Base-by-base conservation (phyloP, 2,329 filamentous ascomycete species). In the Neonectria ditissima region DNA sequence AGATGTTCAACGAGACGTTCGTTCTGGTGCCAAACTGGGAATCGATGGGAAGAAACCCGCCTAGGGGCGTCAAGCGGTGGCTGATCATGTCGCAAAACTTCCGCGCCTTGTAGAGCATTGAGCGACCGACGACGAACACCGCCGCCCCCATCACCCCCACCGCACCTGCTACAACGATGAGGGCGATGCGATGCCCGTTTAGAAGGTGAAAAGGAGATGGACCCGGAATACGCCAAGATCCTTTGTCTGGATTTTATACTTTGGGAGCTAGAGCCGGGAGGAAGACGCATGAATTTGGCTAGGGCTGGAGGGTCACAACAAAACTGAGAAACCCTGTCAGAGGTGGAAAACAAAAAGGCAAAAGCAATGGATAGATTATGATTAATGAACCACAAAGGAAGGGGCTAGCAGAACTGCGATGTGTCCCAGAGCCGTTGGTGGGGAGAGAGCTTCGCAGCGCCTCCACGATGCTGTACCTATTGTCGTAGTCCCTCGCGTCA, bases 11-110 rank as follows among this genome's bases (percentile, higher is more conserved):
- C 73, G 94, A 97, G 77, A 90, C 86, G 1, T 91, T 97, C 75
- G 86, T 97, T 24, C 82, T 97, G 58, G 91, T 95, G 39, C 93
- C 94, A 8, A 92, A 93, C 79, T 86, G 88, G 86, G 86, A 89
- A 67, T 79, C 83, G 0, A 81, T 85, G 68, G 81, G 80, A 5
- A 80, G 80, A 59, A 88, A 87, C 66, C 83, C 86, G 37, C 77
- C 84, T 2, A 84, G 84, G 63, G 83, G 83, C 1, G 72, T 83
- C 56, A 86, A 84, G 74, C 82, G 83, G 69, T 92, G 89, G 85
- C 78, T 93, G 60, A 87, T 93, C 69, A 84, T 89, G 74, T 92
- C 88, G 65, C 91, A 94, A 78, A 93, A 90, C 73, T 93, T 92
- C 72, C 84, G 91, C 59, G 79, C 84, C 28, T 73, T 87, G 62